Percentiles rank a stretch among this genome's conserved stretches.
phyloP scores from a whole-genome alignment of 352 stramenopile species.

The Phytophthora meadii region DNA sequence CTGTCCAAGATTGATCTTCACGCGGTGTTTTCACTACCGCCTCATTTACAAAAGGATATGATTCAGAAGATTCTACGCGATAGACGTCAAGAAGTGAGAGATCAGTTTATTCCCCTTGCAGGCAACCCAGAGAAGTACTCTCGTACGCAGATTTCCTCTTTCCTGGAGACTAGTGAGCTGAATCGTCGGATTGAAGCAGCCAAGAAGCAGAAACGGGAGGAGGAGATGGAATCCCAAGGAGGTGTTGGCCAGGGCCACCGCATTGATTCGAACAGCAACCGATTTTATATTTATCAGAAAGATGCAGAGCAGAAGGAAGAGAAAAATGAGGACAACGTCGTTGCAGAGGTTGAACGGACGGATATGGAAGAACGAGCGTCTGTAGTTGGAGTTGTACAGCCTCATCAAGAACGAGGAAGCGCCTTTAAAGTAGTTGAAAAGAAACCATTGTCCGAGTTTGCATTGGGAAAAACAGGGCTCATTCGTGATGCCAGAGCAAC shows the following conservation, averaged over 20 bases:
- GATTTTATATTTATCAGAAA: constrained; percentile 81
- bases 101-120: constrained; percentile 96
- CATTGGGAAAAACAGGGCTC: constrained; percentile 3
- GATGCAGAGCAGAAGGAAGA: constrained; percentile 24
- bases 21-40: constrained; percentile 89
- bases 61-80: constrained; percentile 91
- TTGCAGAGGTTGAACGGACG: constrained; percentile 31
- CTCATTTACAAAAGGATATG: constrained; percentile 92
- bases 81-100: constrained; percentile 88
- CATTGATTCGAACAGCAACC: constrained; percentile 82
- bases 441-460: constrained; percentile 25
- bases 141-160: constrained; percentile 94
- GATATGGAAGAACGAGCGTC: constrained; percentile 23
- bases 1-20: constrained; percentile 84
- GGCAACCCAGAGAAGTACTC: constrained; percentile 95
- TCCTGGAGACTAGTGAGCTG: constrained; percentile 92
- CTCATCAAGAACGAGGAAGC: constrained; percentile 31
- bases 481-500: constrained; percentile 23
- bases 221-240: constrained; percentile 52
- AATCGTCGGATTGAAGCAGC: constrained; percentile 84
- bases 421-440: constrained; percentile 41
- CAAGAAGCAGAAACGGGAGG: constrained; percentile 60
- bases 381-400: constrained; percentile 5
- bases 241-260: constrained; percentile 51
- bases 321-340: constrained; percentile 37